A percentile compares a stretch with the other conserved stretches of the same genome.
phyloP scores from a whole-genome alignment of 1,139 yeast species.

The Saccharomyces hybrid region DNA sequence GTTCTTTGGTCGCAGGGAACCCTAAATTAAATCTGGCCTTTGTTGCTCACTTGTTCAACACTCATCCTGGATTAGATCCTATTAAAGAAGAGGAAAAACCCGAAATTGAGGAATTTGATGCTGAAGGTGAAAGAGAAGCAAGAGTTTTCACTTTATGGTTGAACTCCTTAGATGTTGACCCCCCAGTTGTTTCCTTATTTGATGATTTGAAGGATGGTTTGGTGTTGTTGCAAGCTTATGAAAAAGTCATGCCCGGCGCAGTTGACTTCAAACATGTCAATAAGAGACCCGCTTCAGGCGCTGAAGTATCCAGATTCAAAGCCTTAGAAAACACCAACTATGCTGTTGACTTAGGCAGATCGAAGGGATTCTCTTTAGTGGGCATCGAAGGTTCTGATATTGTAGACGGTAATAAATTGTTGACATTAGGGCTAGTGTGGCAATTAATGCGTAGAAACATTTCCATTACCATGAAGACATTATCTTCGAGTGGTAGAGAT shows the following conservation, averaged over 20 bases:
- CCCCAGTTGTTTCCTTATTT: constrained; percentile 82
- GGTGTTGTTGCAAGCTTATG: constrained; percentile 82
- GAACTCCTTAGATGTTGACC: constrained; percentile 91
- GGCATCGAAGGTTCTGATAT: constrained; percentile 98
- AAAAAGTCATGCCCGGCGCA: constrained; percentile 89
- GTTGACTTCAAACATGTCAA: constrained; percentile 77
- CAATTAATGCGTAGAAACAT: constrained; percentile 97
- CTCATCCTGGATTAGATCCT: constrained; percentile 94
- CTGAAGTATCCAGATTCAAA: constrained; percentile 78
- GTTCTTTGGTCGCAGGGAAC: constrained; percentile 88
- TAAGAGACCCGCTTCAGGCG: constrained; percentile 66
- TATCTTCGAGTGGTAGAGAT: constrained; percentile 66
- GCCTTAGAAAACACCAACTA: constrained; percentile 94
- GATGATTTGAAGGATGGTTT: constrained; percentile 95
- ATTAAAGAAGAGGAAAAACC: constrained; percentile 85
- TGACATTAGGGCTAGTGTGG: constrained; percentile 96
- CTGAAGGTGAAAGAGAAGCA: constrained; percentile 99
- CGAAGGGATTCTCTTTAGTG: constrained; percentile 83
- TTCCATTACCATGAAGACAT: constrained; percentile 65
- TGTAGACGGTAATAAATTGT: constrained; percentile 82
- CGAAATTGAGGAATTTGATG: constrained; percentile 89
- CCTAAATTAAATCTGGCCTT: constrained; percentile 94
- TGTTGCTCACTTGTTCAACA: constrained; percentile 93
- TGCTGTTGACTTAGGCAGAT: constrained; percentile 92
- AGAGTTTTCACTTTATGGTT: constrained; percentile 97